Base-by-base conservation (phyloP, 1,139 yeast genomes). In the Oligophagozyma castellii region DNA sequence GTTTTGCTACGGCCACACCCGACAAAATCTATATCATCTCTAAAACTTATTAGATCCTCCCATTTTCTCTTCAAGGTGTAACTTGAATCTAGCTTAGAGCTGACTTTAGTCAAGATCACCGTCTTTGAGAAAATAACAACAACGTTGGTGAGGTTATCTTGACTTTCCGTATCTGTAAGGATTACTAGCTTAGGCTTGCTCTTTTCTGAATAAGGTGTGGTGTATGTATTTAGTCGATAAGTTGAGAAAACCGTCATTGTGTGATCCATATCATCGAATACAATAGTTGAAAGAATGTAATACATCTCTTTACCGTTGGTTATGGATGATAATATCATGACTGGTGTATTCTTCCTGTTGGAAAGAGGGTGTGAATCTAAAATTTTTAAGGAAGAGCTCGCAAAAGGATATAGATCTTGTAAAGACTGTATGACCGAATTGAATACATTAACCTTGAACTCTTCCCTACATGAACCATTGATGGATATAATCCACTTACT, bases 1-100 rank as follows among this genome's bases (percentile, higher is more conserved):
- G 57, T 56, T 47, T 44, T 29, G 49, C 72, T 79, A 36, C 59
- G 59, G 1, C 83, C 84, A 34, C 60, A 59, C 0, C 89, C 89
- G 19, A 77, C 56, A 11, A 81, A 59, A 1, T 61, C 56, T 2
- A 75, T 66, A 11, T 65, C 61, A 2, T 63, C 40, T 34, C 67
- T 68, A 37, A 83, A 65, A 11, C 65, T 59, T 12, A 83, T 59
- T 5, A 69, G 61, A 45, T 83, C 95, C 51, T 83, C 93, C 93
- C 93, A 80, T 45, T 75, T 63, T 16, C 75, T 68, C 29, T 59
- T 61, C 15, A 58, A 36, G 11, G 49, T 46, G 30, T 46, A 53
- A 20, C 45, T 43, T 38, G 65, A 62, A 41, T 68, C 67, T 29
- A 60, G 56, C 22, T 58, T 58, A 12, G 70, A 63, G 16, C 69